Conservation (phyloP, 257 asterid species). For the Penstemon newberryi region DNA sequence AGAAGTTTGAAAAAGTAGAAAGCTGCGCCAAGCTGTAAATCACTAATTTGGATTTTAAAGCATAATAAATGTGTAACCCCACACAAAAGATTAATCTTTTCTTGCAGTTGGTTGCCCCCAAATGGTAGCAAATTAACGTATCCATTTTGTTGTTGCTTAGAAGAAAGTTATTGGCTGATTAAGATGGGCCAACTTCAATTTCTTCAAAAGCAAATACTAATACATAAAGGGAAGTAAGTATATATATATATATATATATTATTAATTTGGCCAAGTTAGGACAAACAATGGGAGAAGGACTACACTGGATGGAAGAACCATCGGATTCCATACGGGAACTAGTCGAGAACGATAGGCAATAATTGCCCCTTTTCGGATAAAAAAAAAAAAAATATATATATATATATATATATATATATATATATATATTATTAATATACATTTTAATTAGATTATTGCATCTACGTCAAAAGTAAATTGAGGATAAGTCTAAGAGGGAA, state of each 20-base stretch:
- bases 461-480: neutral
- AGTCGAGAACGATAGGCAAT: no score
- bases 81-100: constrained; percentile 18
- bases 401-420: no score
- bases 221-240: neutral
- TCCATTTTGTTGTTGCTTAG: constrained; percentile 30
- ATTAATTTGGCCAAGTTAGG: no score
- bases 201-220: no score
- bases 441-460: constrained; percentile 2
- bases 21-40: constrained; percentile 29
- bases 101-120: constrained; percentile 27
- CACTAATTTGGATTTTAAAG: constrained; percentile 24
- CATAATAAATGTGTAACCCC: constrained; percentile 14
- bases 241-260: no score
- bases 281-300: no score
- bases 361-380: no score
- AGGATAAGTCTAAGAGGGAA: neutral
- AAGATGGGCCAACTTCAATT: constrained; percentile 1
- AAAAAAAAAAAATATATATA: no score
- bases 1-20: constrained; percentile 17
- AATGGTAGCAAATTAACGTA: constrained; percentile 24
- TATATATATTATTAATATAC: no score
- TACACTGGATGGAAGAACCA: no score
- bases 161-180: constrained; percentile 23
- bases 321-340: no score